Percentiles rank a stretch among this genome's conserved stretches.
These are phyloP conservation scores for Arthonia radiata DNA, from an alignment of 495 filamentous ascomycete genomes.

Conservation along the genomic window DNA sequence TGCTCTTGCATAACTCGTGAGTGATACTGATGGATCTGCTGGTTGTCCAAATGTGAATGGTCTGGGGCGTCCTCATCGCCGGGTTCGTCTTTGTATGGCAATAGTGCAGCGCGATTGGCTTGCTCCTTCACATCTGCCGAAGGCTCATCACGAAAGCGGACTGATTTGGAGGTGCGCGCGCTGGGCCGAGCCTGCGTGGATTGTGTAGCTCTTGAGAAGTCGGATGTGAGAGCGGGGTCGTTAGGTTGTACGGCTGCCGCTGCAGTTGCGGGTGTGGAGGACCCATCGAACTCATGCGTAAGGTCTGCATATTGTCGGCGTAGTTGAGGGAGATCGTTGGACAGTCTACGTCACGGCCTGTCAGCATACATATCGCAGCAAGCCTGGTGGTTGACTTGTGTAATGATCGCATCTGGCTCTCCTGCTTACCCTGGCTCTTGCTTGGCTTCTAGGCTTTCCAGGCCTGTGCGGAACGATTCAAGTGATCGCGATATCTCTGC, in stretches of 20 bases:
- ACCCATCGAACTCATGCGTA: constrained; percentile 13
- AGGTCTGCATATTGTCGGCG: constrained; percentile 36
- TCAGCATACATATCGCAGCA: too few species aligned
- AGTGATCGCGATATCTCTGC: constrained; percentile 74
- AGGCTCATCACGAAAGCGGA: constrained; percentile 67
- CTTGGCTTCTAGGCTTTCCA: constrained; percentile 50
- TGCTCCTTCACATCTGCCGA: constrained; percentile 22
- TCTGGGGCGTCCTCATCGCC: constrained; percentile 20
- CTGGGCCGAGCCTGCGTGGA: constrained; percentile 21
- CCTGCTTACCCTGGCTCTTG: too few species aligned
- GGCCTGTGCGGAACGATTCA: constrained; percentile 59
- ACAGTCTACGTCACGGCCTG: constrained; percentile 22
- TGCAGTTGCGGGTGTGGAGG: constrained; percentile 13
- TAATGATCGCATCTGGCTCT: too few species aligned
- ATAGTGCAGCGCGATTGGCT: constrained; percentile 31
- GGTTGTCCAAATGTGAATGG: constrained; percentile 43
- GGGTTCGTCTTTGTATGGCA: constrained; percentile 34
- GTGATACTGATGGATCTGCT: constrained; percentile 75
- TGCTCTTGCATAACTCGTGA: constrained; percentile 54
- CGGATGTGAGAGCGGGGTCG: constrained; percentile 34
- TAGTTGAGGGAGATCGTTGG: constrained; percentile 31
- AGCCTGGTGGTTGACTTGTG: too few species aligned
- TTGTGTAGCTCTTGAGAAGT: constrained; percentile 29
- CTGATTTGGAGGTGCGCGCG: constrained; percentile 34
- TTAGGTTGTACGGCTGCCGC: constrained; percentile 34